Evolutionary conservation across 2,329 filamentous ascomycete species (phyloP), one percentile per base, ranked within the genome.

Genomic region (Phaeosphaeria sp.): DNA sequence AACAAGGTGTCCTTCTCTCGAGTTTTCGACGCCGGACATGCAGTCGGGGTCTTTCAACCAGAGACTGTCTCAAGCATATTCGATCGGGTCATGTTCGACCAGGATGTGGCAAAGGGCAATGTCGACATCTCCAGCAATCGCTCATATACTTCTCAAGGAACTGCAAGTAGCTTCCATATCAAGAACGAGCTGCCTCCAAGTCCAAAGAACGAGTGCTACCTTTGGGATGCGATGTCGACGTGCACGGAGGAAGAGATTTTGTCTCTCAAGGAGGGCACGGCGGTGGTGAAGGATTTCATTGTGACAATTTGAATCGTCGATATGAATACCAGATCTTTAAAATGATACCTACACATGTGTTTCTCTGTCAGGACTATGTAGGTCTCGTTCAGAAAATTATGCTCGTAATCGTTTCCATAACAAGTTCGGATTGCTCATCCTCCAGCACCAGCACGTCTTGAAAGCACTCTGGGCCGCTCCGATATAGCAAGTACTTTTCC

Each of bases 341-440:
- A 27, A 27, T 27, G n/a, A n/a, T n/a, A n/a, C n/a, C n/a, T n/a
- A n/a, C n/a, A n/a, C n/a, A n/a, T n/a, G n/a, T n/a, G n/a, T n/a
- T n/a, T n/a, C n/a, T n/a, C n/a, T n/a, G n/a, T n/a, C n/a, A n/a
- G n/a, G n/a, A n/a, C n/a, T n/a, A n/a, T n/a, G n/a, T n/a, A n/a
- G n/a, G n/a, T n/a, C n/a, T n/a, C n/a, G n/a, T n/a, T n/a, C n/a
- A n/a, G n/a, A n/a, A n/a, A n/a, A n/a, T n/a, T n/a, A n/a, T n/a
- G n/a, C n/a, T n/a, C n/a, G n/a, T n/a, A n/a, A n/a, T n/a, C n/a
- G n/a, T n/a, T n/a, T n/a, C n/a, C n/a, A n/a, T n/a, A 78, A 91
- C 88, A 49, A 88, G 82, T 66, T 87, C 87, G 74, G 88, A 83
- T 78, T 86, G 86, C 75, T 84, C 88, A 20, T 88, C 45, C 22